Percentiles rank a stretch among this genome's conserved stretches.
phyloP scores from a whole-genome alignment of 129 eudicot genomes.

The Tagetes patula region DNA sequence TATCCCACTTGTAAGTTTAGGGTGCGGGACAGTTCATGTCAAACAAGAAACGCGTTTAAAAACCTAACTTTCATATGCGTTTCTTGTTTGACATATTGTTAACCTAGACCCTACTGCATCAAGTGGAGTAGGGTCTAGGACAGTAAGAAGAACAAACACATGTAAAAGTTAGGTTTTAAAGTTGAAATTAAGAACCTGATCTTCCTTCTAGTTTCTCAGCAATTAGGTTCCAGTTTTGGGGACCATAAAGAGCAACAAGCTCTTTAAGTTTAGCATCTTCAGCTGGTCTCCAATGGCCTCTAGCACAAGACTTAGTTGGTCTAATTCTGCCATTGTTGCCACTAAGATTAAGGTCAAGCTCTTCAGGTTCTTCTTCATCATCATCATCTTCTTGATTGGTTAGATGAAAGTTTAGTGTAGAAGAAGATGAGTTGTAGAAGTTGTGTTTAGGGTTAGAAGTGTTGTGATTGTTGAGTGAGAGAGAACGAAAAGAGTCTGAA shows the following conservation, averaged over 20 bases:
- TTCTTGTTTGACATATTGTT: too few species aligned
- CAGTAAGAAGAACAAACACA: neutral
- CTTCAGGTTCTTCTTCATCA: slow-evolving; percentile 34
- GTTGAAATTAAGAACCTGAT: slow-evolving; percentile 48
- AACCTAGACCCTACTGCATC: too few species aligned
- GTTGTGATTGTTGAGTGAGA: slow-evolving; percentile 42
- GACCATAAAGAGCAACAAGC: slow-evolving; percentile 96
- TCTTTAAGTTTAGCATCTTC: slow-evolving; percentile 89
- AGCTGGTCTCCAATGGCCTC: slow-evolving; percentile 99
- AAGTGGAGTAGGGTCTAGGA: too few species aligned
- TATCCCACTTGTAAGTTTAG: too few species aligned
- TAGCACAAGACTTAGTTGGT: slow-evolving; percentile 64
- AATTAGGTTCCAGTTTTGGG: slow-evolving; percentile 97
- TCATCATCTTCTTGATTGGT: slow-evolving; percentile 36
- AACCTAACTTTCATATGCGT: too few species aligned
- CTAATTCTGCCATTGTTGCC: slow-evolving; percentile 31
- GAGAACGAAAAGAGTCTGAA: slow-evolving; percentile 49
- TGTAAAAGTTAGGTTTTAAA: neutral
- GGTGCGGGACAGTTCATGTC: too few species aligned
- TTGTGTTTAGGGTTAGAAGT: slow-evolving; percentile 26
- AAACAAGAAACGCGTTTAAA: too few species aligned
- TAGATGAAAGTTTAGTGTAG: slow-evolving; percentile 31
- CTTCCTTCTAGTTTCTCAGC: slow-evolving; percentile 93
- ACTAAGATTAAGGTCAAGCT: slow-evolving; percentile 57
- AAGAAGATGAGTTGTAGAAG: slow-evolving; percentile 25